Evolutionary conservation across 1,139 yeast species (phyloP), one percentile per base, ranked within the genome.

Genomic region (Candida buenavistaensis): DNA sequence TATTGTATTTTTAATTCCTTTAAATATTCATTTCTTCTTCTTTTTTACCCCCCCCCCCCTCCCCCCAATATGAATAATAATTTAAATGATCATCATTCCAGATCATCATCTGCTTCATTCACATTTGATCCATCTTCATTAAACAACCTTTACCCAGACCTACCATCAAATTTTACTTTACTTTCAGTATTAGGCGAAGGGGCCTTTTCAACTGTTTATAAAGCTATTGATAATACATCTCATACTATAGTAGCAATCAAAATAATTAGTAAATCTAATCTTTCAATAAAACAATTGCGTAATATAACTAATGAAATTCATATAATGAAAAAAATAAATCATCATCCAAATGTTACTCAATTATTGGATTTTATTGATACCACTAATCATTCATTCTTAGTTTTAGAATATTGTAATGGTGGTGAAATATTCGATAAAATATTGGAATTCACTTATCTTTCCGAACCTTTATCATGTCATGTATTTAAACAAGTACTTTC

Each of bases 351-450:
- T 54, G 71, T 92, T 36, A 84, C 89, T 22, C 72, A 72, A 44
- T 75, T 92, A 47, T 62, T 82, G 39, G 86, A 85, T 44, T 84
- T 82, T 52, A 73, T 82, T 38, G 62, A 67, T 39, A 52, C 62
- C 17, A 64, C 66, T 21, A 75, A 78, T 23, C 75, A 78, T 55
- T 87, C 88, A 55, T 92, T 81, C 56, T 79, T 92, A 38, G 71
- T 92, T 6, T 79, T 90, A 47, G 98, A 94, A 55, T 72, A 86
- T 37, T 82, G 92, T 33, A 77, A 82, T 35, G 98, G 98, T 12
- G 98, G 98, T 17, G 98, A 94, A 61, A 80, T 92, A 23, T 92
- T 92, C 63, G 92, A 89, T 51, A 94, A 89, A 57, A 89, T 92
- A 50, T 95, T 92, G 25, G 83, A 88, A 48, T 82, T 78, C 50